phyloP scores from a whole-genome alignment of 129 eudicot species.

The Apium graveolens region DNA sequence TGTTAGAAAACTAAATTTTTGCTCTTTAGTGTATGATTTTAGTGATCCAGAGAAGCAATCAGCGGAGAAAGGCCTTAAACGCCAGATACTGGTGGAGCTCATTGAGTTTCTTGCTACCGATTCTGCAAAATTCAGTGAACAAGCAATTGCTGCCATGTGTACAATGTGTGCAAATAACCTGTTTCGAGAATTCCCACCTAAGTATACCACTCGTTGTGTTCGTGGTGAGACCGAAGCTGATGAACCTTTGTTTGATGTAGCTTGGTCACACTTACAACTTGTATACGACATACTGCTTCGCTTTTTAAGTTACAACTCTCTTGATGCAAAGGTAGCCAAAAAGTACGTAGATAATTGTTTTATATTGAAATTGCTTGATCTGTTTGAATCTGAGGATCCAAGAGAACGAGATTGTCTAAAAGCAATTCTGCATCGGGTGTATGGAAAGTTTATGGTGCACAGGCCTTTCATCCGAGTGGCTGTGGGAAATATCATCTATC shows the following conservation, averaged over 20 bases:
- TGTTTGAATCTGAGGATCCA: constrained; percentile 70
- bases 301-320: constrained; percentile 37
- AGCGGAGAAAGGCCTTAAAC: constrained; percentile 55
- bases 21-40: constrained; percentile 48
- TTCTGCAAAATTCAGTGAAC: constrained; percentile 46
- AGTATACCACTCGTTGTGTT: constrained; percentile 19
- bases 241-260: constrained; percentile 60
- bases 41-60: constrained; percentile 41
- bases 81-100: constrained; percentile 49
- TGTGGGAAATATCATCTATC: constrained; percentile 51
- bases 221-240: constrained; percentile 57
- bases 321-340: constrained; percentile 56
- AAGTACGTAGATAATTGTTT: constrained; percentile 43
- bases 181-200: constrained; percentile 67
- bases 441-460: constrained; percentile 75
- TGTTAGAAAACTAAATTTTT: constrained; percentile 56
- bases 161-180: constrained; percentile 55
- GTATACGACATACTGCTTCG: constrained; percentile 61
- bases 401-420: constrained; percentile 68
- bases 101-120: constrained; percentile 47
- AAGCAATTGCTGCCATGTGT: constrained; percentile 49
- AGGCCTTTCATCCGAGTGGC: constrained; percentile 58
- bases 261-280: constrained; percentile 71
- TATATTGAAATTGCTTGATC: constrained; percentile 40
- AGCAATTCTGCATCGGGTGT: constrained; percentile 56